Evolutionary conservation across 305 asterid genomes (phyloP), one percentile per base, ranked within the genome.

Genomic region (Rubia peregrina): DNA sequence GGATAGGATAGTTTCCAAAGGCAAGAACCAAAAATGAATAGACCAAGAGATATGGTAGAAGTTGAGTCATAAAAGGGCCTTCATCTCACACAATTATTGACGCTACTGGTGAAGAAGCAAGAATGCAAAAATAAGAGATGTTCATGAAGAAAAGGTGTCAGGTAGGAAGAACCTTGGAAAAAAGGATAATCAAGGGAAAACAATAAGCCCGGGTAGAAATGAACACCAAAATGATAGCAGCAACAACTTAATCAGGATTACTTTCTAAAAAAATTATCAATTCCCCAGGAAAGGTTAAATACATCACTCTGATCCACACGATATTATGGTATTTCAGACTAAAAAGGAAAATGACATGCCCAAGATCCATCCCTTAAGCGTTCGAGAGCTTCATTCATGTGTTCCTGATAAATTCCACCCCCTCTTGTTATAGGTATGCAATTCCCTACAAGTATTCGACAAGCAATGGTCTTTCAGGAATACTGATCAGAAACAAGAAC

Each of bases 351-450:
- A 53, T 65, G 61, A 40, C 80, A 44, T 88, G 91, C 99, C 99
- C 99, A 95, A 68, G 83, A 94, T 80, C 98, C 99, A 65, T 85
- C 84, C 73, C 75, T 78, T 86, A 95, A 80, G 69, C 88, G 88
- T 64, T 87, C 97, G 78, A 91, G 90, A 74, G 96, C 97, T 85
- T 95, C 99, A 66, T 85, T 84, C 99, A 91, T 95, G 86, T 90
- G 95, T 73, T 91, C 94, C 80, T 95, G 99, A 81, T 91, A 88
- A 71, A 95, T 95, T 70, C 98, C 97, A 67, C 93, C 96, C n/a
- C 99, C 99, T 73, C 99, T 86, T 74, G 79, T 90, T 75, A 95
- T 84, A 51, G 99, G 99, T 80, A 95, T 95, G 80, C 99, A 95
- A 82, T 95, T 95, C 76, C 99, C 99, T 95, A 92, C 79, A 76